Evolutionary conservation across 2,329 filamentous ascomycete species (phyloP).

Genomic region (Gaeumannomyces tritici): DNA sequence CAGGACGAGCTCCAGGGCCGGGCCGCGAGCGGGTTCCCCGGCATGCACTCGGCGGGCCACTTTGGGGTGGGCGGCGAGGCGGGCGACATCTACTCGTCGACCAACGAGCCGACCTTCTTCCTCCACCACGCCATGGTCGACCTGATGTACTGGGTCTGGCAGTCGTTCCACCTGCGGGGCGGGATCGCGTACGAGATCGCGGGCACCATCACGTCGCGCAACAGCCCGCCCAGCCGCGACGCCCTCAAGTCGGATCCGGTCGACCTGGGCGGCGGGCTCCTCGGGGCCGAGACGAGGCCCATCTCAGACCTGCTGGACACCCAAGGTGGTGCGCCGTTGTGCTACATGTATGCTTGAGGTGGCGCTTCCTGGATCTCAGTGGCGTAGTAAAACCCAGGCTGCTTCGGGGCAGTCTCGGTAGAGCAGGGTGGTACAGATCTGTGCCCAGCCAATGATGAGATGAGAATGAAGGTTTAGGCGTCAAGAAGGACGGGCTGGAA

Average conservation of each 20-base stretch:
- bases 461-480: too few species aligned
- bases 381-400: too few species aligned
- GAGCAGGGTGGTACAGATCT: too few species aligned
- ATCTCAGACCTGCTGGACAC: not conserved
- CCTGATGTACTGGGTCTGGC: constrained; percentile 24
- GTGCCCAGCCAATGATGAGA: too few species aligned
- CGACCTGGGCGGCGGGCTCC: not conserved
- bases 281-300: not conserved
- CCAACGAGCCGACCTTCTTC: constrained; percentile 23
- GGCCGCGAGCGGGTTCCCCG: constrained; percentile 6
- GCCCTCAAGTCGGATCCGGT: constrained; percentile 14
- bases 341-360: not conserved
- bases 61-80: constrained; percentile 24
- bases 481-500: too few species aligned
- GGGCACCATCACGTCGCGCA: not conserved
- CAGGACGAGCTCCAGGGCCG: constrained; percentile 19
- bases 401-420: too few species aligned
- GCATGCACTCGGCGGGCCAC: constrained; percentile 23
- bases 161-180: constrained; percentile 19
- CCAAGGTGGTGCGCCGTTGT: not conserved
- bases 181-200: not conserved
- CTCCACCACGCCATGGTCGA: constrained; percentile 22
- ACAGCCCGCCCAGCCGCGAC: constrained; percentile 9
- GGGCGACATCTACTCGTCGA: constrained; percentile 20
- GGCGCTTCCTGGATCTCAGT: not conserved